Evolutionary conservation across 305 asterid species (phyloP).

Genomic region (Solanum aculeatissimum): DNA sequence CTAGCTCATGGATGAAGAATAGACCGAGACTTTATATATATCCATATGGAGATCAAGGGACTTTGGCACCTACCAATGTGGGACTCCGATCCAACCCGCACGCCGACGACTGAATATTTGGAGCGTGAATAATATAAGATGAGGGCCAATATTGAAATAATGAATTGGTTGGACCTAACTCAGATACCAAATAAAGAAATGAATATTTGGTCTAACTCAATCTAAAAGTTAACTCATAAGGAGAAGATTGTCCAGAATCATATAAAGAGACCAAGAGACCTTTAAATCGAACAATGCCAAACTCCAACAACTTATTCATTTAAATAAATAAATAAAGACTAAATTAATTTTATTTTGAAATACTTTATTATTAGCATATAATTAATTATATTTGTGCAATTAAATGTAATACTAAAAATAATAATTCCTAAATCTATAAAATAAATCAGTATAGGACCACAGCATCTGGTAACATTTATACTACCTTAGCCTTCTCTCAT

Average conservation of each 20-base stretch:
- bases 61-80: not conserved
- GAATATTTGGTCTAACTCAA: not conserved
- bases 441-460: not conserved
- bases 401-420: not conserved
- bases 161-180: not conserved
- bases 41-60: not conserved
- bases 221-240: accelerated
- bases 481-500: not conserved
- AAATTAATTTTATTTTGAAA: not conserved
- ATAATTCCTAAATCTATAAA: not conserved
- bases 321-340: not conserved
- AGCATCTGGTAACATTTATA: not conserved
- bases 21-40: not conserved
- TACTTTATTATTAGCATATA: not conserved
- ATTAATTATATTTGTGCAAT: not conserved
- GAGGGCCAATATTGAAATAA: not conserved
- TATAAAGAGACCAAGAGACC: not conserved
- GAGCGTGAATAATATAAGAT: not conserved
- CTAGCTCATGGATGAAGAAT: no score
- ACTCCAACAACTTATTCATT: not conserved
- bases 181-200: not conserved
- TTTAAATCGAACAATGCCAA: not conserved
- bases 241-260: not conserved
- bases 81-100: not conserved
- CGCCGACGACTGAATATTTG: accelerated